phyloP scores from a whole-genome alignment of 2,329 filamentous ascomycete genomes.

The Talaromyces sp. region DNA sequence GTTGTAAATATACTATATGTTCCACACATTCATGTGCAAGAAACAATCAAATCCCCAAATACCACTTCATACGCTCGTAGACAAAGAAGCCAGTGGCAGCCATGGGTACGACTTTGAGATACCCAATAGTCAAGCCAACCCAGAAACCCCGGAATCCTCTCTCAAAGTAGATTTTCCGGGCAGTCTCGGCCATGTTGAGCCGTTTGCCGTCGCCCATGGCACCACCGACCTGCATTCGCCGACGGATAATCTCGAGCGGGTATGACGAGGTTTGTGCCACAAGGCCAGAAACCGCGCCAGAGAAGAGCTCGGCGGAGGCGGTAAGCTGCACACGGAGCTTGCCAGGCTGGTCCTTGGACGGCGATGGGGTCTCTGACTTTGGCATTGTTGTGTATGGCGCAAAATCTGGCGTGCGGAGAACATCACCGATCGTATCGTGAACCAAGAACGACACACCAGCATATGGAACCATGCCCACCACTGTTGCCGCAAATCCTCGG shows the following conservation, averaged over 20 bases:
- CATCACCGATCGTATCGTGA: constrained; percentile 83
- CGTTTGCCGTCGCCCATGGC: constrained; percentile 86
- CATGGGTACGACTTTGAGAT: constrained; percentile 91
- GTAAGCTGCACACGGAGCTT: constrained; percentile 65
- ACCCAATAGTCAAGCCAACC: constrained; percentile 89
- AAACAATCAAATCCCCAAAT: constrained; percentile 54
- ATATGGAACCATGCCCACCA: constrained; percentile 94
- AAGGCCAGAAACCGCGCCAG: constrained; percentile 80
- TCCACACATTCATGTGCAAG: not conserved
- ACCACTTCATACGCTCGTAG: constrained; percentile 61
- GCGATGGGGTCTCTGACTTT: constrained; percentile 41
- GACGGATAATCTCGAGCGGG: constrained; percentile 84
- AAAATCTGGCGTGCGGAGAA: constrained; percentile 66
- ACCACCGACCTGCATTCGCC: constrained; percentile 94
- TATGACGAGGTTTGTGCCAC: constrained; percentile 91
- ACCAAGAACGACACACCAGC: constrained; percentile 93
- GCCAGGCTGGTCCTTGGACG: constrained; percentile 39
- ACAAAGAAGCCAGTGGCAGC: constrained; percentile 67
- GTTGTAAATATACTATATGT: not conserved
- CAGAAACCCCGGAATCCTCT: constrained; percentile 79
- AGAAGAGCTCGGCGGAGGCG: constrained; percentile 79
- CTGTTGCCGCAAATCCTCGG: constrained; percentile 82
- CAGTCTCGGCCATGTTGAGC: constrained; percentile 74
- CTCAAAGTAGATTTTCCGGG: constrained; percentile 68
- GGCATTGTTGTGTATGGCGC: constrained; percentile 72